Evolutionary conservation across 495 filamentous ascomycete genomes (phyloP).

Genomic region (Ramalina peruviana): DNA sequence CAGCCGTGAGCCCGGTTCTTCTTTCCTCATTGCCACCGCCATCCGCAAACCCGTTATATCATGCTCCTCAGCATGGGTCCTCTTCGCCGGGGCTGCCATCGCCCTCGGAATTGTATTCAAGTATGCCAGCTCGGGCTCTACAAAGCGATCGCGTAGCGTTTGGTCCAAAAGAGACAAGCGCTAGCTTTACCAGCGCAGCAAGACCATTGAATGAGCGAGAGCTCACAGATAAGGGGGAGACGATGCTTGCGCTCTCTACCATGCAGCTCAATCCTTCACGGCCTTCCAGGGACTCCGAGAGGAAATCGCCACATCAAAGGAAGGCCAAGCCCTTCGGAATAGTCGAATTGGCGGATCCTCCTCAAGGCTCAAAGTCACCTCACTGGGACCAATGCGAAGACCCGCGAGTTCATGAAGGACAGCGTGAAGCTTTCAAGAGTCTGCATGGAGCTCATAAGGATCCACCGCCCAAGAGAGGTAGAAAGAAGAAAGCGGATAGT

Average conservation of each 20-base stretch:
- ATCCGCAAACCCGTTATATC: conserved; percentile 6
- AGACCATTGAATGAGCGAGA: conserved; percentile 6
- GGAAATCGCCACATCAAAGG: no score
- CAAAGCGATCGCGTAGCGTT: conserved; percentile 22
- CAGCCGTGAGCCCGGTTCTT: conserved; percentile 19
- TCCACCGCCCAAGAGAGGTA: conserved; percentile 4
- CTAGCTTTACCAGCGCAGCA: conserved; percentile 29
- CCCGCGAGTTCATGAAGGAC: neutral
- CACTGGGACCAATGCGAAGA: neutral
- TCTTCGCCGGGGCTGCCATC: conserved; percentile 25
- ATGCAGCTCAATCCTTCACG: no score
- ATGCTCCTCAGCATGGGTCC: conserved; percentile 11
- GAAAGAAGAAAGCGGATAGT: conserved; percentile 7
- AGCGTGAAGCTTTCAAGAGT: neutral
- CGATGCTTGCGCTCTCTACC: no score
- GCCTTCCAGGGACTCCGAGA: no score
- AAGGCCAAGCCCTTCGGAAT: neutral
- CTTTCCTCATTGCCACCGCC: conserved; percentile 31
- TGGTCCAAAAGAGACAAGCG: conserved; percentile 20
- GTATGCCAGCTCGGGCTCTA: conserved; percentile 18
- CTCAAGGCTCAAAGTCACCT: neutral
- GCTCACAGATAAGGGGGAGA: no score
- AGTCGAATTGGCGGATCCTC: no score
- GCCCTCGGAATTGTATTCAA: conserved; percentile 25
- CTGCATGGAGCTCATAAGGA: conserved; percentile 2